Percentiles rank a stretch among this genome's conserved stretches.
phyloP scores from a whole-genome alignment of 1,284 basidiomycete genomes.

The Mycena sp. region DNA sequence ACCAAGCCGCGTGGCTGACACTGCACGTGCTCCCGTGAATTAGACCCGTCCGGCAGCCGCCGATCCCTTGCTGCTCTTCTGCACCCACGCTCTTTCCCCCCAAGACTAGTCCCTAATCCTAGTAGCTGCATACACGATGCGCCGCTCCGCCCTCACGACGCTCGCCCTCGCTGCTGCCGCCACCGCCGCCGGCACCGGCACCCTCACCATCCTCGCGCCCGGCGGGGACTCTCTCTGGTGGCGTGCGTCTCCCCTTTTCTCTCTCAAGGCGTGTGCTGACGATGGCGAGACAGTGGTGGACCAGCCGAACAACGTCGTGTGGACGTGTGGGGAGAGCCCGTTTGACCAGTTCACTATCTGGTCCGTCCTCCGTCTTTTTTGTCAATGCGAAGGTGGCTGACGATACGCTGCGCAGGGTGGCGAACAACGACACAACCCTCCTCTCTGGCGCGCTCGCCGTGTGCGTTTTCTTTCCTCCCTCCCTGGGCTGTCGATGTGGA shows the following conservation, averaged over 20 bases:
- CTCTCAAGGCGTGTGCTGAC: neutral
- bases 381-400: too few species aligned
- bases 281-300: slow-evolving; percentile 1
- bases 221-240: slow-evolving; percentile 24
- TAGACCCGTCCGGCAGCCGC: too few species aligned
- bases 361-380: neutral
- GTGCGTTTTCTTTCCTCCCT: slow-evolving; percentile 6
- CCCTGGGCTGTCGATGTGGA: neutral
- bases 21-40: too few species aligned
- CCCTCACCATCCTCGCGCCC: slow-evolving; percentile 21
- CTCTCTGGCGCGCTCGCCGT: slow-evolving; percentile 16
- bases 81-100: too few species aligned
- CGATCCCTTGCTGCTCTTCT: too few species aligned
- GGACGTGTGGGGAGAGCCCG: slow-evolving; percentile 17
- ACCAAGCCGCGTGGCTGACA: too few species aligned
- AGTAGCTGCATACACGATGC: too few species aligned
- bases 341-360: slow-evolving; percentile 18
- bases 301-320: slow-evolving; percentile 25
- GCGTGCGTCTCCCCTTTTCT: slow-evolving; percentile 16
- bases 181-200: slow-evolving; percentile 1
- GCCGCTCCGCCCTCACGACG: neutral
- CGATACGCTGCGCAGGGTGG: slow-evolving; percentile 9
- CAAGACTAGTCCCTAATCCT: too few species aligned
- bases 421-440: slow-evolving; percentile 16
- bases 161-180: slow-evolving; percentile 15